A percentile compares a stretch with the other conserved stretches of the same genome.
These are phyloP conservation scores for Metschnikowia borealis DNA, from an alignment of 805 yeast species.

Conservation along the genomic window DNA sequence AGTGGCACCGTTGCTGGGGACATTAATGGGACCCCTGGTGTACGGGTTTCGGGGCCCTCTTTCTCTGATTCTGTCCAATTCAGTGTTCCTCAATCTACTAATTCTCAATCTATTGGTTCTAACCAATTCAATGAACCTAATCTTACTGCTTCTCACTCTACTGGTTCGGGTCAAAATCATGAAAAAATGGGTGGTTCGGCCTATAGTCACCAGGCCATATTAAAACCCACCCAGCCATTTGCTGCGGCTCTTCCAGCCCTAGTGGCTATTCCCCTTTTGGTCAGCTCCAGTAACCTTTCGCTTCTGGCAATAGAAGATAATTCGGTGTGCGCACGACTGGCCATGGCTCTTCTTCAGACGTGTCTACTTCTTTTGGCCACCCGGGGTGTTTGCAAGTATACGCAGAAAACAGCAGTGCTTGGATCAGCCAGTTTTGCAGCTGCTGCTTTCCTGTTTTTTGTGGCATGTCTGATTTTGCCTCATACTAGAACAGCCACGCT, in stretches of 20 bases:
- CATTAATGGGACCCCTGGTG: too few relatives aligned
- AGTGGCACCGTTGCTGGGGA: too few relatives aligned
- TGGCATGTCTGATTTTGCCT: conserved; percentile 23
- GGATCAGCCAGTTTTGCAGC: conserved; percentile 15
- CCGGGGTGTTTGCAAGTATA: conserved; percentile 13
- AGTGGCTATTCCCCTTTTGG: conserved; percentile 29
- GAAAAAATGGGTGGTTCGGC: too few relatives aligned
- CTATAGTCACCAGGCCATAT: too few relatives aligned
- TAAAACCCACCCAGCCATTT: conserved; percentile 8
- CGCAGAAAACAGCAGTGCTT: conserved; percentile 4
- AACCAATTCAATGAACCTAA: too few relatives aligned
- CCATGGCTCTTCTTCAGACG: conserved; percentile 22
- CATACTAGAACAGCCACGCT: conserved; percentile 24
- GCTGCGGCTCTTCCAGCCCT: conserved; percentile 32
- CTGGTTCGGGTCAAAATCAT: too few relatives aligned
- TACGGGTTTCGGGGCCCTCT: too few relatives aligned
- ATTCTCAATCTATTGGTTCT: too few relatives aligned
- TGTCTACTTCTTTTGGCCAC: conserved; percentile 17
- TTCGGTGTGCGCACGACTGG: conserved; percentile 6
- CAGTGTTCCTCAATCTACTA: too few relatives aligned
- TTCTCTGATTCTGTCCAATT: too few relatives aligned
- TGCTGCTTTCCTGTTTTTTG: conserved; percentile 20
- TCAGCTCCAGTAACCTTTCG: conserved; percentile 24
- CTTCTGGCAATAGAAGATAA: conserved; percentile 5
- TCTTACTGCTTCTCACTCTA: too few relatives aligned